A percentile compares a stretch with the other conserved stretches of the same genome.
phyloP scores from a whole-genome alignment of 2,329 filamentous ascomycete genomes.

The Ceratocystis diversiconidia region DNA sequence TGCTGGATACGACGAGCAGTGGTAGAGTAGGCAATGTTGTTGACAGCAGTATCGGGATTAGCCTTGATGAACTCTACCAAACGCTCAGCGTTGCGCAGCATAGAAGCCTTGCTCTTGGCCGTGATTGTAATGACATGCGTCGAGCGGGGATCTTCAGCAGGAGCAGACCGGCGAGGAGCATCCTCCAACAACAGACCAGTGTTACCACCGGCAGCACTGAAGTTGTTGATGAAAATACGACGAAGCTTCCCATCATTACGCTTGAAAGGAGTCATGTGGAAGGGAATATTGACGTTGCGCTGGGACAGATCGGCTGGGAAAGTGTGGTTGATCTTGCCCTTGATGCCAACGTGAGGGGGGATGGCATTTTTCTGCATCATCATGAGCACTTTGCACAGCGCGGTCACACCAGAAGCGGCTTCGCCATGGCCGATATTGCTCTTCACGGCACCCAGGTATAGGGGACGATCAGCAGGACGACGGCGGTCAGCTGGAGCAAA shows the following conservation, averaged over 20 bases:
- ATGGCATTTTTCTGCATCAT: constrained; percentile 51
- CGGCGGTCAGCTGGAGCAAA: constrained; percentile 36
- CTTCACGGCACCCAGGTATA: constrained; percentile 50
- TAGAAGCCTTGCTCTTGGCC: constrained; percentile 40
- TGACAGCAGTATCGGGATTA: constrained; percentile 39
- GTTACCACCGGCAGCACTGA: constrained; percentile 58
- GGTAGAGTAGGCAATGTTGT: constrained; percentile 50
- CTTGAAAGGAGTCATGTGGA: constrained; percentile 36
- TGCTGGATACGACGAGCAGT: constrained; percentile 52
- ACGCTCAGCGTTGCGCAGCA: constrained; percentile 43
- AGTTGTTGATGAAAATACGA: constrained; percentile 50
- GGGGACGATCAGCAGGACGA: constrained; percentile 34
- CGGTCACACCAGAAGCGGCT: constrained; percentile 46
- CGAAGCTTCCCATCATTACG: constrained; percentile 35
- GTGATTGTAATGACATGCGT: constrained; percentile 46
- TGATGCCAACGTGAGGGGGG: constrained; percentile 54
- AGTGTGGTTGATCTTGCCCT: constrained; percentile 44
- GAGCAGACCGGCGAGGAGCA: constrained; percentile 35
- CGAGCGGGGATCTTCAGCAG: constrained; percentile 38
- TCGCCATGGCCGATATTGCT: constrained; percentile 51
- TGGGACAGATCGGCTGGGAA: constrained; percentile 43
- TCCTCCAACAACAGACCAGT: constrained; percentile 53
- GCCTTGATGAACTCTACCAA: constrained; percentile 40
- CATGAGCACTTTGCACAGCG: constrained; percentile 49
- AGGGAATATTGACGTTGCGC: constrained; percentile 46